Conservation (phyloP, 1,284 basidiomycete species). For the Fomitopsis pinicola region DNA sequence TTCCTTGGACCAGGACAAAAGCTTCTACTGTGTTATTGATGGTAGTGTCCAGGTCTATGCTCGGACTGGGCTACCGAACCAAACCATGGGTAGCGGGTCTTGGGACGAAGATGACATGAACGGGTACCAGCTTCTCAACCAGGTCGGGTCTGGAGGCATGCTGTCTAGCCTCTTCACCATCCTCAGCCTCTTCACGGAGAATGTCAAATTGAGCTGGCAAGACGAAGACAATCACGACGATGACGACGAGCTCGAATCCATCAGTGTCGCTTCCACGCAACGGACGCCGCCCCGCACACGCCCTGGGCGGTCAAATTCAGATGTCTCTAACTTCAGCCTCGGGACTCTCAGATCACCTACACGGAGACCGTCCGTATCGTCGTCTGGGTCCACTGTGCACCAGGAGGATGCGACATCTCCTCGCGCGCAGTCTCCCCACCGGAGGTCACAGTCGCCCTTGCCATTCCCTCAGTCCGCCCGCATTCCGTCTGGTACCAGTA, state of each 20-base stretch:
- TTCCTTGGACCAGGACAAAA: constrained; percentile 88
- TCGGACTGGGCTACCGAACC: constrained; percentile 48
- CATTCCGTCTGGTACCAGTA: constrained; percentile 4
- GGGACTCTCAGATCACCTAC: constrained; percentile 27
- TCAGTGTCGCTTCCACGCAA: constrained; percentile 15
- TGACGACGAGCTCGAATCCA: constrained; percentile 21
- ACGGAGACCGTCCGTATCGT: constrained; percentile 53
- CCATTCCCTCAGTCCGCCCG: constrained; percentile 12
- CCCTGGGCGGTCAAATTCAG: constrained; percentile 44
- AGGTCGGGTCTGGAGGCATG: constrained; percentile 93
- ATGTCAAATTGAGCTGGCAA: constrained; percentile 91
- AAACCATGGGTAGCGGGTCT: constrained; percentile 42
- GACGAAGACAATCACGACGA: constrained; percentile 42
- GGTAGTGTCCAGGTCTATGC: constrained; percentile 87
- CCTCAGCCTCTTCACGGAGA: constrained; percentile 92
- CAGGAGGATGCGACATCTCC: constrained; percentile 32
- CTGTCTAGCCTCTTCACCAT: constrained; percentile 96
- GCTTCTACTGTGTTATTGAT: constrained; percentile 95
- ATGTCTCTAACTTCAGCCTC: constrained; percentile 60
- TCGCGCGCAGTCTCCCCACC: constrained; percentile 17
- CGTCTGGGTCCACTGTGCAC: constrained; percentile 64
- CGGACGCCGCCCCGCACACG: constrained; percentile 24
- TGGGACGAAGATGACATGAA: constrained; percentile 87
- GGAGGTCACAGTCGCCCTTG: constrained; percentile 11
- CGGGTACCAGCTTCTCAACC: constrained; percentile 90